Conservation (phyloP, 768 basidiomycete genomes). For the Xerocomus potaroensis region DNA sequence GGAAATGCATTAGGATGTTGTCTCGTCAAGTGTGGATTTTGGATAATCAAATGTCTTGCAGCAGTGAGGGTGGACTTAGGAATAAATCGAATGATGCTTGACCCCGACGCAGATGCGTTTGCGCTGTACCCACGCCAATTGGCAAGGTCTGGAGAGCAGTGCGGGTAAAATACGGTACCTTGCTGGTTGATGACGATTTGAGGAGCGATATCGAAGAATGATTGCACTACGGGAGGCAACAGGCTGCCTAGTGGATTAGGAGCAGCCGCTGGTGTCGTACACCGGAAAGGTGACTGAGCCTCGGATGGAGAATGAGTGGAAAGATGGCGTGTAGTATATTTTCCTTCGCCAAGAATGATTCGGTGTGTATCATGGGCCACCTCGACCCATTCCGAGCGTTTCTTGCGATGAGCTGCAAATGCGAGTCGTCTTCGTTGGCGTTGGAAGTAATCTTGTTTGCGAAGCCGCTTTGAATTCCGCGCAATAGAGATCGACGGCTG, state of each 20-base stretch:
- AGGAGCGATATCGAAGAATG: conserved; percentile 33
- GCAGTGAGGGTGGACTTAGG: conserved; percentile 30
- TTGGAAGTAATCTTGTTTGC: conserved; percentile 19
- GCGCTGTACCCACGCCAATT: conserved; percentile 28
- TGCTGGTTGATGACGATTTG: conserved; percentile 35
- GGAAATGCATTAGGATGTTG: conserved; percentile 16
- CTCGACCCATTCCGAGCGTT: conserved; percentile 29
- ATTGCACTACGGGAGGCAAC: background rate
- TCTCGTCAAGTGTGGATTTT: conserved; percentile 10
- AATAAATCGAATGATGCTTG: conserved; percentile 29
- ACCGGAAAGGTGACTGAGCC: conserved; percentile 16
- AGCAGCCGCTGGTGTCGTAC: conserved; percentile 6
- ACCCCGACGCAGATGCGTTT: background rate
- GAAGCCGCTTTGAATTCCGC: conserved; percentile 19
- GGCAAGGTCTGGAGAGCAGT: conserved; percentile 34
- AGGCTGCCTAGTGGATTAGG: conserved; percentile 4
- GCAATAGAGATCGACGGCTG: conserved; percentile 16
- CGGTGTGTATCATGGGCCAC: conserved; percentile 35
- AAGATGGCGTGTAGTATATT: conserved; percentile 33
- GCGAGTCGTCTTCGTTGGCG: conserved; percentile 16
- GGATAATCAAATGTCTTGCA: conserved; percentile 25
- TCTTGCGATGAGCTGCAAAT: conserved; percentile 23
- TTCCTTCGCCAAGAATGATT: conserved; percentile 38
- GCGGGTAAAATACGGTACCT: conserved; percentile 38
- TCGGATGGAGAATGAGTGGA: conserved; percentile 5